phyloP scores from a whole-genome alignment of 2,329 filamentous ascomycete species.

The Exophiala oligosperma region DNA sequence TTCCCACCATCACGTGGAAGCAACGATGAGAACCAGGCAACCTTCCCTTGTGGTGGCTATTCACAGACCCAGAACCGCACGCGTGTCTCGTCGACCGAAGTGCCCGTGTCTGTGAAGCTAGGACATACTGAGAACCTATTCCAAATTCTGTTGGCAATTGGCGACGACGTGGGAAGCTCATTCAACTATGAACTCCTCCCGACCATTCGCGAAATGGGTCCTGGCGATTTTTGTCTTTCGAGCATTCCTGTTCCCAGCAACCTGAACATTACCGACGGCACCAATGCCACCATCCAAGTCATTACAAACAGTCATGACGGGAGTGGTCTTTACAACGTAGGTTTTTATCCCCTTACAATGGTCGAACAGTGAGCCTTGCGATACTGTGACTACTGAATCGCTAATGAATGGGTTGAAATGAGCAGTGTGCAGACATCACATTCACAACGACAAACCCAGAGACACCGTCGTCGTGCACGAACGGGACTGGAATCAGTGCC shows the following conservation, averaged over 20 bases:
- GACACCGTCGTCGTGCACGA: constrained; percentile 54
- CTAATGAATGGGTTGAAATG: not conserved
- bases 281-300: constrained; percentile 67
- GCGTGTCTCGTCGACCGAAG: constrained; percentile 47
- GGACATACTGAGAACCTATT: constrained; percentile 54
- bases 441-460: constrained; percentile 8
- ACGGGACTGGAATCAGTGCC: constrained; percentile 46
- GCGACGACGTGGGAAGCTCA: constrained; percentile 54
- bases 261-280: constrained; percentile 56
- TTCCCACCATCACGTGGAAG: constrained; percentile 54
- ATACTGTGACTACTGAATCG: too few relatives aligned
- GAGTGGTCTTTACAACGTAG: constrained; percentile 67
- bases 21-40: constrained; percentile 46
- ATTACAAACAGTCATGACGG: constrained; percentile 61
- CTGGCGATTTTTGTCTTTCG: constrained; percentile 68
- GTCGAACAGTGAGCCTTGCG: too few relatives aligned
- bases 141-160: constrained; percentile 55
- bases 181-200: constrained; percentile 69
- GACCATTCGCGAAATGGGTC: constrained; percentile 59
- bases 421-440: constrained; percentile 19
- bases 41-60: constrained; percentile 54
- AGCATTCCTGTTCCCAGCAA: constrained; percentile 42
- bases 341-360: not conserved
- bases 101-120: constrained; percentile 53
- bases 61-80: constrained; percentile 45